Evolutionary conservation across 2,329 filamentous ascomycete genomes (phyloP), one percentile per base, ranked within the genome.

Genomic region (Alternaria sp.): DNA sequence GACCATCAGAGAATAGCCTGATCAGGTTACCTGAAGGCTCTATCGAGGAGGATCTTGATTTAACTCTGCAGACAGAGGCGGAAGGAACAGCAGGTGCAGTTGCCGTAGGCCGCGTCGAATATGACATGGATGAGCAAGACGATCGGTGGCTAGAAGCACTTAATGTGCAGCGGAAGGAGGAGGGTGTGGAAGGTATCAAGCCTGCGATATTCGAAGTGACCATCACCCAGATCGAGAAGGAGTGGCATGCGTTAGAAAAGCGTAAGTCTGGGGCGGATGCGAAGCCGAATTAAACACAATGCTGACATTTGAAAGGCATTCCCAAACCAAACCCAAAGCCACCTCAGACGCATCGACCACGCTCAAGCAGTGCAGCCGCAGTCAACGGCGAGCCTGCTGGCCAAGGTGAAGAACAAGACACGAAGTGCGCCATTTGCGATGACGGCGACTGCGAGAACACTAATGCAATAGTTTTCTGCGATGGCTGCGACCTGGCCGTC

Each of bases 361-460:
- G 94, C 59, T 97, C 94, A 41, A 96, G 93, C 77, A 97, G 93
- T 55, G 94, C 94, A 45, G 94, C 92, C 26, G 94, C 95, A 5
- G 94, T 98, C 17, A 98, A 97, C 77, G 94, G 95, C 54, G 95
- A 98, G 79, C 89, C 91, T 42, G 87, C 90, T 64, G 88, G 83
- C 1, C 79, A 86, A 28, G 92, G 92, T 21, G 95, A 98, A 79
- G 94, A 98, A 78, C 93, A 95, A 69, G 95, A 99, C 77, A 97
- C 90, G 69, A 98, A 97, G 78, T 99, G 95, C 75, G 93, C 92
- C 23, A 96, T 99, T 57, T 99, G 95, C 75, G 95, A 99, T 74
- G 95, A 99, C 72, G 95, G 95, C n/a, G 95, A 99, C 74, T 99
- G 95, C 73, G 95, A 99, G 79, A 99, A 99, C 77, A 96, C 95